Base-by-base conservation (phyloP, 305 asterid genomes). In the Fraxinus platypoda region DNA sequence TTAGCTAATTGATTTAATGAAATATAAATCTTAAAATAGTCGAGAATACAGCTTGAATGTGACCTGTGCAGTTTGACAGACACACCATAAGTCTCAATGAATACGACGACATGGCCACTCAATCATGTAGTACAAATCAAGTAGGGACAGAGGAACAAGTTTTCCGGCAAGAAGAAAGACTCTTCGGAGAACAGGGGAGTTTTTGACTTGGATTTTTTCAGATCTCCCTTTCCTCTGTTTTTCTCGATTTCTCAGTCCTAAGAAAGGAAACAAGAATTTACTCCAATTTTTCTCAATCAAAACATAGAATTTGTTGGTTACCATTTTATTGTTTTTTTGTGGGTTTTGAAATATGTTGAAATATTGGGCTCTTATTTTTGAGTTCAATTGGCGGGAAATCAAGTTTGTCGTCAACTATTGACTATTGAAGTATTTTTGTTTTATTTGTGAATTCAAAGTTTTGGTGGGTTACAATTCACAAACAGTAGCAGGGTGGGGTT, bases 371-470 rank as follows among this genome's bases (percentile, higher is more conserved):
- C 74, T 37, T 26, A 11, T 41, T 41, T 54, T 46, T 30, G 35
- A 34, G 19, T 70, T 54, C 35, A 23, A 21, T 86, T 78, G 85
- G 85, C 83, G 87, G 88, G 86, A 83, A 83, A 73, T 59, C 26
- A 33, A 57, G 19, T 41, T 76, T 37, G 76, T 71, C 79, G 30
- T 31, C 23, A 41, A 6, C 38, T 35, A 35, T 35, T 35, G 38
- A 54, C 74, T 72, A 41, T 80, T 80, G 78, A 59, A 76, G 17
- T 62, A 8, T 19, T 19, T 59, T 62, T 62, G 72, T 81, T 66
- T 75, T 31, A 26, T 70, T 72, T 78, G 15, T 77, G 82, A 28
- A 30, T 76, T 66, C 37, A 66, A 66, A 66, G 30, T 26, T 26
- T 28, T 4, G 19, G 34, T 25, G 74, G 37, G 13, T 26, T 28